These are phyloP conservation scores for Hawksworthiomyces lignivorus DNA, from an alignment of 2,329 filamentous ascomycete species.

Conservation along the genomic window DNA sequence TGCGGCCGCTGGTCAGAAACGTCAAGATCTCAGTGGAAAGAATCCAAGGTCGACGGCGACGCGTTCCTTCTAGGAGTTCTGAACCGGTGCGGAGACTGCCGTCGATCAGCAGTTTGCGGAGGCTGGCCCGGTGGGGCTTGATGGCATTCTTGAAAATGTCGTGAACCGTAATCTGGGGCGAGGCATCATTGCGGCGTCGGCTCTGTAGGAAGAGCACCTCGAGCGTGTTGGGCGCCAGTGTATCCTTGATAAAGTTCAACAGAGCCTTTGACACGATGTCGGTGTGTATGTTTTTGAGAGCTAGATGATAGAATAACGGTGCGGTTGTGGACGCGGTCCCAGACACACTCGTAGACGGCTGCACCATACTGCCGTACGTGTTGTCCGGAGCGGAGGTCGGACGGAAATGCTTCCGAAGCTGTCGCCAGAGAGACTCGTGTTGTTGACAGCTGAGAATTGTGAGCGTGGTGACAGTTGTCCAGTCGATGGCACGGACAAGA, in stretches of 20 bases:
- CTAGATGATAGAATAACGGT: slow-evolving; percentile 49
- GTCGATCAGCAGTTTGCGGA: slow-evolving; percentile 68
- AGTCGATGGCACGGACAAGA: slow-evolving; percentile 65
- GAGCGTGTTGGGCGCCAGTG: slow-evolving; percentile 69
- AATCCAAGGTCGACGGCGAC: slow-evolving; percentile 62
- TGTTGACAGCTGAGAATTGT: slow-evolving; percentile 68
- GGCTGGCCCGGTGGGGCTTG: slow-evolving; percentile 60
- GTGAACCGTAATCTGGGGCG: slow-evolving; percentile 54
- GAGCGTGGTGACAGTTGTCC: slow-evolving; percentile 61
- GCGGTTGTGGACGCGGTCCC: background rate
- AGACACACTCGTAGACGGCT: slow-evolving; percentile 16
- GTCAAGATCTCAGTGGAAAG: slow-evolving; percentile 59
- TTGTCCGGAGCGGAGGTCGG: slow-evolving; percentile 28
- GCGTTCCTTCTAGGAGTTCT: slow-evolving; percentile 25
- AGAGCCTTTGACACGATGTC: slow-evolving; percentile 63
- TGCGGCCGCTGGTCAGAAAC: slow-evolving; percentile 69
- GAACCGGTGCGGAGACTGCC: slow-evolving; percentile 47
- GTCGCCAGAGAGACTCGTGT: slow-evolving; percentile 68
- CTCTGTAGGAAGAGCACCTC: slow-evolving; percentile 74
- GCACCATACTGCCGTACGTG: slow-evolving; percentile 19
- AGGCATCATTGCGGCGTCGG: slow-evolving; percentile 38
- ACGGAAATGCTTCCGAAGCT: slow-evolving; percentile 55
- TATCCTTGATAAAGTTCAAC: slow-evolving; percentile 68
- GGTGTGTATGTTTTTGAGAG: slow-evolving; percentile 66
- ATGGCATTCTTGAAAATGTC: slow-evolving; percentile 64